These are phyloP conservation scores for Fusarium keratoplasticum DNA, from an alignment of 2,329 filamentous ascomycete genomes.

Conservation along the genomic window DNA sequence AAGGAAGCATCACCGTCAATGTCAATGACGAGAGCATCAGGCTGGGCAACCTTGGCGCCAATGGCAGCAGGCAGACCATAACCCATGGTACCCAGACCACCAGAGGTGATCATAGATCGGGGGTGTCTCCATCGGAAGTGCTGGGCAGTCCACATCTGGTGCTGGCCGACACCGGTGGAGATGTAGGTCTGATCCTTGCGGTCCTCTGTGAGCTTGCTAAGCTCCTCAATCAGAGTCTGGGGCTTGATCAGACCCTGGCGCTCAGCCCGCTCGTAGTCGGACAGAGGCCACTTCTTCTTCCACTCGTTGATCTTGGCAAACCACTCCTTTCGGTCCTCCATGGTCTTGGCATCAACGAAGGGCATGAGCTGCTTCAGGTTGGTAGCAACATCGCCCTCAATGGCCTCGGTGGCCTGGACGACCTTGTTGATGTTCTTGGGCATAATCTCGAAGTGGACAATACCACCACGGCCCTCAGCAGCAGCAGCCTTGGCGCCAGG, in stretches of 20 bases:
- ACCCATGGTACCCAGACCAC: slow-evolving; percentile 89
- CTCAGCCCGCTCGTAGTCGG: slow-evolving; percentile 82
- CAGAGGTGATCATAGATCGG: slow-evolving; percentile 94
- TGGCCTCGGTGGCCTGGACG: slow-evolving; percentile 93
- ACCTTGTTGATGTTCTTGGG: slow-evolving; percentile 99
- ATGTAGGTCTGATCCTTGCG: slow-evolving; percentile 90
- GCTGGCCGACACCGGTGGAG: slow-evolving; percentile 93
- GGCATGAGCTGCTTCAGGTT: slow-evolving; percentile 84
- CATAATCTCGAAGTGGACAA: slow-evolving; percentile 98
- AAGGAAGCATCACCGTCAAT: slow-evolving; percentile 99
- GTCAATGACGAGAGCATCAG: slow-evolving; percentile 88
- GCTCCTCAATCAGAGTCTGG: slow-evolving; percentile 89
- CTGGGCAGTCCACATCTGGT: slow-evolving; percentile 99
- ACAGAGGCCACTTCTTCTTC: slow-evolving; percentile 92
- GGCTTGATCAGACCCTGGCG: slow-evolving; percentile 89
- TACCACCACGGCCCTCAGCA: slow-evolving; percentile 87
- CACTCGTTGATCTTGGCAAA: slow-evolving; percentile 89
- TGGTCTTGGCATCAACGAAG: slow-evolving; percentile 70
- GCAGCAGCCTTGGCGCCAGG: slow-evolving; percentile 89
- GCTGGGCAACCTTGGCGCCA: slow-evolving; percentile 85
- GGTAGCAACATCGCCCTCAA: slow-evolving; percentile 89
- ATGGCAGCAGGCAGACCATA: slow-evolving; percentile 95
- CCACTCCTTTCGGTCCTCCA: slow-evolving; percentile 82
- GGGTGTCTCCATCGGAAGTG: slow-evolving; percentile 96
- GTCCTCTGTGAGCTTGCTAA: slow-evolving; percentile 84